Base-by-base conservation (phyloP, 176 grass and related monocot species). In the Carex scoparia region DNA sequence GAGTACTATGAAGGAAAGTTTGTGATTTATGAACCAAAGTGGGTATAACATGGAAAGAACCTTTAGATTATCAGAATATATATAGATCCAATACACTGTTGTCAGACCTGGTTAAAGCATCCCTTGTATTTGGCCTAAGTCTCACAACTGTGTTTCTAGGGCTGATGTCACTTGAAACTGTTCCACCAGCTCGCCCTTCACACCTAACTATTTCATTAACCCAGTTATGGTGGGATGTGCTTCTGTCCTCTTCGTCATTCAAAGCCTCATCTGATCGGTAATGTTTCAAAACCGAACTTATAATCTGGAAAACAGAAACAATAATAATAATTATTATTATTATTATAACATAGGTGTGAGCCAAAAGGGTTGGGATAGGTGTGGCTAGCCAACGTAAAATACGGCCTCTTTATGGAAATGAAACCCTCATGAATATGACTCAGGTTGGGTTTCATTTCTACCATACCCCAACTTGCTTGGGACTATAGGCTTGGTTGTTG, bases 141-240 rank as follows among this genome's bases (percentile, higher is more conserved):
- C 88, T 93, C 48, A 85, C 23, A 65, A 85, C 63, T 66, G 86
- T 42, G 46, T 54, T 85, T 80, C 53, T 89, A 51, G 89, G 78
- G 91, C 86, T 92, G 79, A 92, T 84, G 85, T 93, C 91, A 18
- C 84, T 89, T 86, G 79, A 82, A 61, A 89, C 87, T 86, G 69
- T 89, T 84, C 91, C 67, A 35, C 90, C 93, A 85, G 86, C 84
- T 92, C 93, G 88, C 18, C 90, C 88, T 79, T 99, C 96, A 64
- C 84, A 81, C 60, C 96, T 91, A 73, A 92, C 88, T 90, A 99
- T 92, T 91, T 99, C 96, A 91, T 95, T 88, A 92, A 99, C 96
- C 96, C 96, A 99, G 14, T 99, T 99, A 90, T 99, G 96, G 27
- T 92, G 93, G 0, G 90, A 65, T 49, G 87, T 88, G 80, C 79